phyloP scores from a whole-genome alignment of 805 yeast genomes.

The Nakazawaea holstii region DNA sequence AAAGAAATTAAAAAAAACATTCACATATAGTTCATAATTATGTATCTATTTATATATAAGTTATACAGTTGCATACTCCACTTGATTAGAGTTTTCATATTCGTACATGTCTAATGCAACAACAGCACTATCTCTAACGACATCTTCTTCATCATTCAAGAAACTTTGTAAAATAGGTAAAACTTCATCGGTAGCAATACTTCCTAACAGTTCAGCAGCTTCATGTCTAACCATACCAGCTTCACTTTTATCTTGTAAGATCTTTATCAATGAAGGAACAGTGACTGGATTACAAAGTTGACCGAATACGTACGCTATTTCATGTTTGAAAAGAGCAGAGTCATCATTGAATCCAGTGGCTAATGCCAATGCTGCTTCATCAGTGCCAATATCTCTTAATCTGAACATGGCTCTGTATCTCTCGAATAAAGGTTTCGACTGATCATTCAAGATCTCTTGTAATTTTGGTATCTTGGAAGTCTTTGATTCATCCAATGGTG shows the following conservation, averaged over 20 bases:
- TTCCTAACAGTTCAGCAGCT: slow-evolving; percentile 98
- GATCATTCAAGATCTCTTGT: slow-evolving; percentile 67
- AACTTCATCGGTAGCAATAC: slow-evolving; percentile 94
- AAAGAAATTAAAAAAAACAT: too few species aligned
- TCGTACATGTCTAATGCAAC: slow-evolving; percentile 99
- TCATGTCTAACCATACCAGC: slow-evolving; percentile 99
- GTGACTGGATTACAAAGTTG: slow-evolving; percentile 92
- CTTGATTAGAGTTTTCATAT: slow-evolving; percentile 78
- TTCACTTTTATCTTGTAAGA: slow-evolving; percentile 69
- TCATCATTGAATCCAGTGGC: slow-evolving; percentile 88
- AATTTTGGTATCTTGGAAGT: slow-evolving; percentile 47
- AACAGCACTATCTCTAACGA: slow-evolving; percentile 93
- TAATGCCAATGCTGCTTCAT: slow-evolving; percentile 88
- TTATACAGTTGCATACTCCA: slow-evolving; percentile 58
- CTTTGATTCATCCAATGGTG: slow-evolving; percentile 71
- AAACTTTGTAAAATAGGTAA: slow-evolving; percentile 79
- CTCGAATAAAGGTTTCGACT: slow-evolving; percentile 74
- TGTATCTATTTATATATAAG: background rate
- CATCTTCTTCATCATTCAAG: slow-evolving; percentile 76
- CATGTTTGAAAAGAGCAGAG: slow-evolving; percentile 94
- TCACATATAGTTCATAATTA: background rate
- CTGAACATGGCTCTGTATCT: slow-evolving; percentile 99
- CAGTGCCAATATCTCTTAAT: slow-evolving; percentile 88
- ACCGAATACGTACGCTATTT: slow-evolving; percentile 97
- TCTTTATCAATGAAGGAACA: slow-evolving; percentile 81